Conservation (phyloP, 345 rosid genomes). For the Sonneratia alba region DNA sequence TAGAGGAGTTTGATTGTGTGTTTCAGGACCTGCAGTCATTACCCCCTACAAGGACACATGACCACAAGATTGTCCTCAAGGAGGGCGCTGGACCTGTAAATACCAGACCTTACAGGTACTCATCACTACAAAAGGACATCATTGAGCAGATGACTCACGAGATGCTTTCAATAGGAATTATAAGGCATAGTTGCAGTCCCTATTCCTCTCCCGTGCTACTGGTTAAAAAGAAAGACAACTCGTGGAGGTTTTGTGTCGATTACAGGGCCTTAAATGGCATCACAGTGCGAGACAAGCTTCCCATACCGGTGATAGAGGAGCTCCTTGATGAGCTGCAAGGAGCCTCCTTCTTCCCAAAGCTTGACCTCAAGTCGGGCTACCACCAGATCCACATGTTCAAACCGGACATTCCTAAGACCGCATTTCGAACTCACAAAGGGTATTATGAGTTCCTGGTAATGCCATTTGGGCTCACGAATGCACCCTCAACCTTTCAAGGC, state of each 20-base stretch:
- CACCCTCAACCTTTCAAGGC: not conserved
- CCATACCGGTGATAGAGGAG: too few species aligned
- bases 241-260: too few species aligned
- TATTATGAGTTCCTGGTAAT: not conserved
- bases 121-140: not conserved
- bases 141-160: not conserved
- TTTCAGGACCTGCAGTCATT: not conserved
- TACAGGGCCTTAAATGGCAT: too few species aligned
- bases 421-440: not conserved
- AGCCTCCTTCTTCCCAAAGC: not conserved
- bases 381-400: not conserved
- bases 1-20: not conserved
- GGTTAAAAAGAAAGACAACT: too few species aligned
- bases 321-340: too few species aligned
- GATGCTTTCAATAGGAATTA: not conserved
- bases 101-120: not conserved
- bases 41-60: not conserved
- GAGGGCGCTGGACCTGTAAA: not conserved
- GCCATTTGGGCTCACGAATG: not conserved
- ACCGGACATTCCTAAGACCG: not conserved
- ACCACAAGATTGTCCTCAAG: not conserved
- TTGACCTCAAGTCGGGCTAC: not conserved
- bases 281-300: too few species aligned
- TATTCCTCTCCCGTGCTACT: not conserved
- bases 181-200: not conserved